Evolutionary conservation across 257 asterid species (phyloP).

Genomic region (Fraxinus excelsior): DNA sequence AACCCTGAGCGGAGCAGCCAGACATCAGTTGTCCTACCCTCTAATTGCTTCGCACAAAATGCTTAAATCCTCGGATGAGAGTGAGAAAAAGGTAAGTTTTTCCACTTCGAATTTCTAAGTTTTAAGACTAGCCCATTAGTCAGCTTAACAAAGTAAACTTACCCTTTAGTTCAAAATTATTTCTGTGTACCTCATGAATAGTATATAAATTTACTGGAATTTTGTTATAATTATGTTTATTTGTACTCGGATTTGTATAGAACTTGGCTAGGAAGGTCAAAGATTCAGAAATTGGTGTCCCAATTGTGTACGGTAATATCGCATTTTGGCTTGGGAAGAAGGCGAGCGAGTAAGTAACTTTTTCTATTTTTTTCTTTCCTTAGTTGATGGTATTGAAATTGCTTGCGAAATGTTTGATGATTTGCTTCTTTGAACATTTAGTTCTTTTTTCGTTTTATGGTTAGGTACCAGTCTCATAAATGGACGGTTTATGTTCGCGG

Average conservation of each 20-base stretch:
- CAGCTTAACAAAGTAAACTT: too few species aligned
- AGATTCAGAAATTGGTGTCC: slow-evolving; percentile 76
- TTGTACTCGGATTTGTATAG: slow-evolving; percentile 29
- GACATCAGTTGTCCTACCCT: slow-evolving; percentile 43
- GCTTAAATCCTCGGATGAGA: slow-evolving; percentile 66
- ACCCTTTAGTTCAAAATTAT: too few species aligned
- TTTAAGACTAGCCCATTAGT: not conserved
- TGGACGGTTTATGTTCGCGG: slow-evolving; percentile 95
- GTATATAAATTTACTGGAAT: too few species aligned
- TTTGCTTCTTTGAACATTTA: slow-evolving; percentile 16
- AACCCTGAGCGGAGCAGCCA: slow-evolving; percentile 54
- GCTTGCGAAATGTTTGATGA: slow-evolving; percentile 33
- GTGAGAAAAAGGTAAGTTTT: slow-evolving; percentile 50
- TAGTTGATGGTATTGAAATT: not conserved
- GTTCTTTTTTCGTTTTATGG: slow-evolving; percentile 7
- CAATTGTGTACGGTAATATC: slow-evolving; percentile 84
- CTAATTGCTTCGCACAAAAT: slow-evolving; percentile 56
- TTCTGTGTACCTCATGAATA: not conserved
- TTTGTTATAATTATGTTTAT: too few species aligned
- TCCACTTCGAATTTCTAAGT: not conserved
- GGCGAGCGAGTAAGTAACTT: slow-evolving; percentile 82
- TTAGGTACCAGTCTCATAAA: slow-evolving; percentile 79
- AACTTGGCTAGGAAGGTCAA: slow-evolving; percentile 58
- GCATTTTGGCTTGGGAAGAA: slow-evolving; percentile 99
- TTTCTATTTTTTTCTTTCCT: not conserved